Base-by-base conservation (phyloP, 2,329 filamentous ascomycete species). In the Beauveria caledonica region DNA sequence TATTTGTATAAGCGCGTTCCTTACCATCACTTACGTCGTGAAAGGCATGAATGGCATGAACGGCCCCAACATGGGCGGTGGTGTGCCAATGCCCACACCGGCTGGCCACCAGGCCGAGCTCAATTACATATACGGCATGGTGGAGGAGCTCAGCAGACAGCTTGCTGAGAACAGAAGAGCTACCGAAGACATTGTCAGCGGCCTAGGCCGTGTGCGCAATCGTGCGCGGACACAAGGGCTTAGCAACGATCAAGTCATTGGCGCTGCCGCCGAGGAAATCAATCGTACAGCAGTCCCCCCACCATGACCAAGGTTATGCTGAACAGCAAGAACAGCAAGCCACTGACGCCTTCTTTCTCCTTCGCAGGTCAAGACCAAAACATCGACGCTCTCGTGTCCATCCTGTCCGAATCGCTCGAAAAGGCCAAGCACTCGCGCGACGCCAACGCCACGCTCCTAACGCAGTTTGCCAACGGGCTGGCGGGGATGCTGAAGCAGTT, bases 21-120 rank as follows among this genome's bases (percentile, higher is more conserved):
- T 4, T 5, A n/a, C 21, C 17, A 17, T 27, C 3, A 7, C 10
- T 7, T n/a, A 21, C 10, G 6, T 23, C 19, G 13, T 58, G 46
- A 49, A 59, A 49, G 50, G 49, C 9, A 80, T 80, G 77, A 80
- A 80, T 69, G 78, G 78, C 63, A 75, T 79, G 67, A 80, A 80
- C 65, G 78, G 78, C 66, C 73, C 70, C 64, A 77, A 75, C 66
- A 74, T 79, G 73, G 72, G 75, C 29, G 73, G 73, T 36, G 77
- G 76, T 62, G 78, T 80, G 61, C 76, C 78, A 52, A 77, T 80
- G 49, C 84, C 85, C 15, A 85, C 82, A 17, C 85, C 85, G n/a
- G 85, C 85, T 19, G 85, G 84, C 52, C 85, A 88, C 69, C 84
- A 87, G 71, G 81, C 84, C 57, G 85, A 88, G 71, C 79, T 88